These are phyloP conservation scores for Amylostereum areolatum DNA, from an alignment of 1,284 basidiomycete genomes.

Conservation along the genomic window DNA sequence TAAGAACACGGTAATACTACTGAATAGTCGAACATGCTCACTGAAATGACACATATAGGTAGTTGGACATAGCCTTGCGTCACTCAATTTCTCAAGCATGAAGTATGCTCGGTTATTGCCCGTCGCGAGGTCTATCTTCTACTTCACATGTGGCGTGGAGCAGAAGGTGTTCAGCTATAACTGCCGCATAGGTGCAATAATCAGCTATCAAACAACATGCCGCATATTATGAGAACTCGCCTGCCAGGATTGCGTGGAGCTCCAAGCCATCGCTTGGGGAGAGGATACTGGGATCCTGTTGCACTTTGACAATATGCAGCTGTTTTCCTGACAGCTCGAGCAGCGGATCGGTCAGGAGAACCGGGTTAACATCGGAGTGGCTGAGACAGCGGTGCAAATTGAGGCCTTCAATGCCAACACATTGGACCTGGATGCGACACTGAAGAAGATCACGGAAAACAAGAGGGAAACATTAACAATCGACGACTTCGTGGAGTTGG, in stretches of 20 bases:
- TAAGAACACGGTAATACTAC: no score
- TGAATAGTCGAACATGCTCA: no score
- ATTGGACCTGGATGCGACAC: slow-evolving; percentile 17
- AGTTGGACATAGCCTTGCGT: not conserved
- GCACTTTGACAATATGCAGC: slow-evolving; percentile 19
- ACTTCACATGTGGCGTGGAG: slow-evolving; percentile 18
- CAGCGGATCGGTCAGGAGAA: slow-evolving; percentile 16
- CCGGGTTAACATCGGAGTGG: slow-evolving; percentile 19
- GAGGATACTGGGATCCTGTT: not conserved
- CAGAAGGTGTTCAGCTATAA: slow-evolving; percentile 16
- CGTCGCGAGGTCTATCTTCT: slow-evolving; percentile 10
- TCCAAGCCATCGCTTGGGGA: not conserved
- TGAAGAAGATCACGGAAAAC: slow-evolving; percentile 5
- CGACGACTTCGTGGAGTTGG: slow-evolving; percentile 13
- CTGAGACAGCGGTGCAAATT: slow-evolving; percentile 12
- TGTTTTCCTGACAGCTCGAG: slow-evolving; percentile 14
- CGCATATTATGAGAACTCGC: not conserved
- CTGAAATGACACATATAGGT: not conserved
- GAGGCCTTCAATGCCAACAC: slow-evolving; percentile 9
- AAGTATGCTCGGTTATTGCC: not conserved
- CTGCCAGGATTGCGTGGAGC: not conserved
- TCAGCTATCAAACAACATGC: slow-evolving; percentile 13
- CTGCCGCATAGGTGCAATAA: slow-evolving; percentile 17
- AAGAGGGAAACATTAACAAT: slow-evolving; percentile 15
- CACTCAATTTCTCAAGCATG: not conserved